Evolutionary conservation across 148 eudicot species (phyloP).

Genomic region (Camellia japonica): DNA sequence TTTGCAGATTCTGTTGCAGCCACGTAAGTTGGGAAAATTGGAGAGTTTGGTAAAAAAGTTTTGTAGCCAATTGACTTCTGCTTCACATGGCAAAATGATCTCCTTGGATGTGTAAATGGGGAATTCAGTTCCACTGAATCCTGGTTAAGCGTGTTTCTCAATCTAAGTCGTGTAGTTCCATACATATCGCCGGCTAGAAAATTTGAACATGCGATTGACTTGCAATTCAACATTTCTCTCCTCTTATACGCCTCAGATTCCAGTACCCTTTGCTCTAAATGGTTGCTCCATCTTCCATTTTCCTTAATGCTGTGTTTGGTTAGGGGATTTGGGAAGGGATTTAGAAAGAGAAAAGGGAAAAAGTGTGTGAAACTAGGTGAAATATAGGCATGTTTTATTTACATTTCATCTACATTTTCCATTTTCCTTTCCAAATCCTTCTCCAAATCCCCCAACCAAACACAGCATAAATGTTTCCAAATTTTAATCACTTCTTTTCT

Average conservation of each 20-base stretch:
- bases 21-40: conserved; percentile 63
- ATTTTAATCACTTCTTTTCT: conserved; percentile 44
- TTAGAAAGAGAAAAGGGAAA: no score
- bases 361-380: no score
- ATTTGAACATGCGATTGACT: conserved; percentile 11
- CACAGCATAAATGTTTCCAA: conserved; percentile 29
- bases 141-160: conserved; percentile 29
- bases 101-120: conserved; percentile 52
- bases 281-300: conserved; percentile 28
- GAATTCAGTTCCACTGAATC: conserved; percentile 44
- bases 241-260: conserved; percentile 25
- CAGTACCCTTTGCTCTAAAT: conserved; percentile 30
- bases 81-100: conserved; percentile 57
- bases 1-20: conserved; percentile 71
- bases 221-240: conserved; percentile 20
- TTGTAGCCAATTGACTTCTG: conserved; percentile 39
- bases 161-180: conserved; percentile 19
- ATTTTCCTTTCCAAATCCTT: no score
- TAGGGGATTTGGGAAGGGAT: no score
- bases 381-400: no score
- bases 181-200: not conserved
- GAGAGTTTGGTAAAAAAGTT: conserved; percentile 28
- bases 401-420: no score
- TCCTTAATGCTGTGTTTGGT: not conserved
- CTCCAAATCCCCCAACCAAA: no score